Evolutionary conservation across 208 protist genomes (phyloP).

Genomic region (Endotrypanum monterogeii): DNA sequence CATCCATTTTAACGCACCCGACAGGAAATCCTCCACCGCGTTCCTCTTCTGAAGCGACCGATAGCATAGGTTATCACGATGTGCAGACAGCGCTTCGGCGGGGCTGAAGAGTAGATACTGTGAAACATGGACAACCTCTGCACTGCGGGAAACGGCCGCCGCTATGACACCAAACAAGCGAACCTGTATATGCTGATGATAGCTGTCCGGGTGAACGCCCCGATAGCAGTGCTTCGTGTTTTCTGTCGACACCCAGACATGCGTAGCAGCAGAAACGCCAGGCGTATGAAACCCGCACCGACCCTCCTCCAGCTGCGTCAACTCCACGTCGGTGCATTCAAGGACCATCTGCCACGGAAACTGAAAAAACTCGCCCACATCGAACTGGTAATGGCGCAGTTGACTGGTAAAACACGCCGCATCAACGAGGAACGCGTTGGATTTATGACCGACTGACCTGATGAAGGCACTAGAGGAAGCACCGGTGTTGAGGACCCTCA

Average conservation of each 20-base stretch:
- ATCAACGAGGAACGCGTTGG: background rate
- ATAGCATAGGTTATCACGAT: background rate
- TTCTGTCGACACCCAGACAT: slow-evolving; percentile 30
- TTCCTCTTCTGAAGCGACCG: background rate
- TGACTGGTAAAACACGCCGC: background rate
- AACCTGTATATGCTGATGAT: slow-evolving; percentile 15
- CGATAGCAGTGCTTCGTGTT: background rate
- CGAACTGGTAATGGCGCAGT: slow-evolving; percentile 34
- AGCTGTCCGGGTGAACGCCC: slow-evolving; percentile 12
- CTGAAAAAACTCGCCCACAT: background rate
- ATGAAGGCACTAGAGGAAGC: background rate
- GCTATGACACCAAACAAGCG: slow-evolving; percentile 35
- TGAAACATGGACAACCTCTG: slow-evolving; percentile 24
- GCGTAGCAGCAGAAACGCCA: slow-evolving; percentile 26
- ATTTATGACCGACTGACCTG: background rate
- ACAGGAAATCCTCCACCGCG: slow-evolving; percentile 1
- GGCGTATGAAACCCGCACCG: slow-evolving; percentile 40
- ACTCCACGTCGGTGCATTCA: slow-evolving; percentile 12
- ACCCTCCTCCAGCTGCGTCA: slow-evolving; percentile 16
- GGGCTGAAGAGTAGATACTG: slow-evolving; percentile 36
- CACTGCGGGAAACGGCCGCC: slow-evolving; percentile 36
- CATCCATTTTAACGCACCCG: slow-evolving; percentile 15
- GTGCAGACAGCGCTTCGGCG: background rate
- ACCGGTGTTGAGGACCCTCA: slow-evolving; percentile 5
- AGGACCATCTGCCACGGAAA: slow-evolving; percentile 27